Evolutionary conservation across 108 stramenopile genomes (phyloP).

Genomic region (Pseudonitzschia pungens): DNA sequence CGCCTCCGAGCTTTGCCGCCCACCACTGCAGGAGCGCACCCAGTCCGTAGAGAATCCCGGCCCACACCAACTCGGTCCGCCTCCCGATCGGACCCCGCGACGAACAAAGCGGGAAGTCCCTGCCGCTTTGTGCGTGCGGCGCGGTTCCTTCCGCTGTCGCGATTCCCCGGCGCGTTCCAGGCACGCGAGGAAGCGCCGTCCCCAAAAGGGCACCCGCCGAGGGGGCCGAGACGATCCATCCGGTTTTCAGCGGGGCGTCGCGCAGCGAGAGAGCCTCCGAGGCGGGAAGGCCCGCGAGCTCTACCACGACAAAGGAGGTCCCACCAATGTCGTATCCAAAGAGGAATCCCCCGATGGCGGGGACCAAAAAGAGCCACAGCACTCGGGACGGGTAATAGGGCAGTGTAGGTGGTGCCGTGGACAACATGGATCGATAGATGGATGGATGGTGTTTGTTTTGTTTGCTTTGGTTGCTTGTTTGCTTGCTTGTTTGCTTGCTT

Average conservation of each 20-base stretch:
- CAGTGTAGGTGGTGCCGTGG: background rate
- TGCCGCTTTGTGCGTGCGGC: too few relatives aligned
- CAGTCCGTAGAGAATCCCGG: constrained; percentile 39
- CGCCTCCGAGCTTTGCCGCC: too few relatives aligned
- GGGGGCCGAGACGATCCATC: constrained; percentile 47
- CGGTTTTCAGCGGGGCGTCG: constrained; percentile 34
- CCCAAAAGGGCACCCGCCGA: constrained; percentile 54
- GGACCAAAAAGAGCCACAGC: background rate
- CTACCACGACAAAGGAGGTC: constrained; percentile 43
- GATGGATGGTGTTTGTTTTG: too few relatives aligned
- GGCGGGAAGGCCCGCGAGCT: constrained; percentile 17
- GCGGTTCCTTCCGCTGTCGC: background rate
- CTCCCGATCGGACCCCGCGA: constrained; percentile 41
- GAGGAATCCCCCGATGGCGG: constrained; percentile 26
- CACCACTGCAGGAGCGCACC: constrained; percentile 35
- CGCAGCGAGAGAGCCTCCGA: background rate
- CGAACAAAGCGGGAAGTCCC: background rate
- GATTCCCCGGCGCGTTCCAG: background rate
- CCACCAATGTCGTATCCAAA: constrained; percentile 71
- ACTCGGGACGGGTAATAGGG: background rate
- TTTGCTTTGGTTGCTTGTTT: too few relatives aligned
- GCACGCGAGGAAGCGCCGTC: constrained; percentile 12
- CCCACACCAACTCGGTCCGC: constrained; percentile 45
- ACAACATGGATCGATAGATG: background rate
- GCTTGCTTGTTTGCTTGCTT: too few relatives aligned